Evolutionary conservation across 495 filamentous ascomycete species (phyloP).

Genomic region (Lindgomyces ingoldianus): DNA sequence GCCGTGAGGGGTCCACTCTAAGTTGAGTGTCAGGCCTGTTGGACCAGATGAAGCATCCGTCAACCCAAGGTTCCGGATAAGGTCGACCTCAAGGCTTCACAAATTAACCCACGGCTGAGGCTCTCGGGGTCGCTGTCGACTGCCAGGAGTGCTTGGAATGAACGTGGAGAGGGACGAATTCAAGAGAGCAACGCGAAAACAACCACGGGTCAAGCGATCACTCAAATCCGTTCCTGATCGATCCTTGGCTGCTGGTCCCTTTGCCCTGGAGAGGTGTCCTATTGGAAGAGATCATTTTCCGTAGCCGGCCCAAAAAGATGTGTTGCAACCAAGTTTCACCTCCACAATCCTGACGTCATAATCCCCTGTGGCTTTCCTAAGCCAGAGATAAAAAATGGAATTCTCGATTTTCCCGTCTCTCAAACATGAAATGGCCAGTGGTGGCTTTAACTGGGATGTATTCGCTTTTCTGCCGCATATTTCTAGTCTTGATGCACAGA

Average conservation of each 20-base stretch:
- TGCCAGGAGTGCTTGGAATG: background rate
- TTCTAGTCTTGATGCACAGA: no score
- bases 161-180: background rate
- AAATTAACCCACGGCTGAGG: conserved; percentile 7
- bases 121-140: background rate
- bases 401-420: no score
- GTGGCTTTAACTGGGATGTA: no score
- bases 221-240: no score
- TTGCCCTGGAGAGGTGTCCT: background rate
- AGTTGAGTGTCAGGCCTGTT: conserved; percentile 1
- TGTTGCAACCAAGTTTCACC: background rate
- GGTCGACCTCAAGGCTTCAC: conserved; percentile 23
- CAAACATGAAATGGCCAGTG: no score
- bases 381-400: no score
- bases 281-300: background rate
- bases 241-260: background rate
- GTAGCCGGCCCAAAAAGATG: no score
- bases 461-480: no score
- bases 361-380: no score
- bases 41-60: background rate
- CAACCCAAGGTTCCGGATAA: conserved; percentile 24
- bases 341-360: background rate
- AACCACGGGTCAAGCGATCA: no score
- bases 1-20: conserved; percentile 19
- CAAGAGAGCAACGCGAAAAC: no score